A percentile compares a stretch with the other conserved stretches of the same genome.
Conservation (phyloP, 306 rosid species). For the Gastrolobium villosum region DNA sequence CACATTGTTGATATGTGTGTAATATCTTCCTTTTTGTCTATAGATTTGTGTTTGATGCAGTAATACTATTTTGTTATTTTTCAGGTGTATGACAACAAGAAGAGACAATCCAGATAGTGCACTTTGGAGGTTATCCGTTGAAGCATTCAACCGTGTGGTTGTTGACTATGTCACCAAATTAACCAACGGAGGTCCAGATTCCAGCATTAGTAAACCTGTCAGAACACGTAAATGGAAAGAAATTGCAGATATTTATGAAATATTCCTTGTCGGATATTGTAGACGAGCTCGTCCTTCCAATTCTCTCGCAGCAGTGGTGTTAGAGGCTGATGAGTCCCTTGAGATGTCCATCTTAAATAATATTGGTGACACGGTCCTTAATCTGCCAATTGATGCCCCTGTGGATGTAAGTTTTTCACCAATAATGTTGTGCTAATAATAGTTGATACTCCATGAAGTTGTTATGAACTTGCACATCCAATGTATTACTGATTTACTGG, state of each 20-base stretch:
- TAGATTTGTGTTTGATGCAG: slow-evolving; percentile 24
- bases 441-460: slow-evolving; percentile 20
- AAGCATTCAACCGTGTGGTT: slow-evolving; percentile 75
- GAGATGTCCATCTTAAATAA: slow-evolving; percentile 79
- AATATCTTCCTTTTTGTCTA: slow-evolving; percentile 25
- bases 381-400: slow-evolving; percentile 81
- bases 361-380: slow-evolving; percentile 88
- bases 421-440: slow-evolving; percentile 14
- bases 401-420: slow-evolving; percentile 70
- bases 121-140: slow-evolving; percentile 93
- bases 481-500: slow-evolving; percentile 9
- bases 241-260: slow-evolving; percentile 92
- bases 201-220: slow-evolving; percentile 69
- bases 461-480: slow-evolving; percentile 13
- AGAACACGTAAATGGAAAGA: slow-evolving; percentile 93
- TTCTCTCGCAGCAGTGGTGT: slow-evolving; percentile 72
- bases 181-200: slow-evolving; percentile 59
- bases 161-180: slow-evolving; percentile 67
- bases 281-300: slow-evolving; percentile 91
- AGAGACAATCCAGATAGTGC: slow-evolving; percentile 89
- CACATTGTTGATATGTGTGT: slow-evolving; percentile 19
- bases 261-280: slow-evolving; percentile 95
- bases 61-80: slow-evolving; percentile 38
- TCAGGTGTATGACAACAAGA: slow-evolving; percentile 97
- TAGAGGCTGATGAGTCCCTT: slow-evolving; percentile 84